phyloP scores from a whole-genome alignment of 2,329 filamentous ascomycete species.

The Coniochaeta sp. region DNA sequence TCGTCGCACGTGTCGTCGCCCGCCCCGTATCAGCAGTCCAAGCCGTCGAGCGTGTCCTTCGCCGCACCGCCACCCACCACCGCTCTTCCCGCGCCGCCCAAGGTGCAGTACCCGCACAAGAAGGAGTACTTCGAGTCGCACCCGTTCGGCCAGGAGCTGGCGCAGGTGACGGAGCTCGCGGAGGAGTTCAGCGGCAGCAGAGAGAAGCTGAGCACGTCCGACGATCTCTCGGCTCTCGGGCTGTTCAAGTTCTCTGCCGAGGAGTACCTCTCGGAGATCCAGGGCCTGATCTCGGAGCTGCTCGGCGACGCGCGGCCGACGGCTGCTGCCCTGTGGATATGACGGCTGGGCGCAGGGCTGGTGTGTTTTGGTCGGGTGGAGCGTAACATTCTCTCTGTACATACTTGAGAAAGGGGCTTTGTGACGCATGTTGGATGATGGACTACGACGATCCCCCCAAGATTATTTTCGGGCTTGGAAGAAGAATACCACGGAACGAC shows the following conservation, averaged over 20 bases:
- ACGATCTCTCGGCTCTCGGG: conserved; percentile 64
- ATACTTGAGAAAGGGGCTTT: neutral
- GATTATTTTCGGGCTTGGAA: neutral
- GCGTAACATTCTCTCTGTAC: conserved; percentile 1
- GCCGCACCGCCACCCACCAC: conserved; percentile 19
- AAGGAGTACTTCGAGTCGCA: conserved; percentile 39
- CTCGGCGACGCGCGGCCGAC: conserved; percentile 35
- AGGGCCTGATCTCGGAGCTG: conserved; percentile 57
- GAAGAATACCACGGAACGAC: neutral
- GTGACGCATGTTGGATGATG: neutral
- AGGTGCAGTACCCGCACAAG: conserved; percentile 28
- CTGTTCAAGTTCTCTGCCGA: conserved; percentile 68
- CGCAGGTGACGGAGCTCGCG: conserved; percentile 85
- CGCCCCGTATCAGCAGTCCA: conserved; percentile 11
- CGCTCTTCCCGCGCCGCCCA: conserved; percentile 20
- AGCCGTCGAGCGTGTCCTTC: conserved; percentile 10
- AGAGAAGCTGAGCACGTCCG: conserved; percentile 51
- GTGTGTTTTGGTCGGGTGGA: neutral
- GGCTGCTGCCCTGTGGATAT: conserved; percentile 43
- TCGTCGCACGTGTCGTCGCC: conserved; percentile 31
- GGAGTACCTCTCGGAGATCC: conserved; percentile 79
- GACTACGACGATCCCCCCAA: neutral
- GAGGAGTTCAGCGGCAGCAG: conserved; percentile 67
- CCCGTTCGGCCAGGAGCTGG: conserved; percentile 84
- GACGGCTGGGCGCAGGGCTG: conserved; percentile 5